These are phyloP conservation scores for Kodamaea fungicola DNA, from an alignment of 1,139 yeast species.

Conservation along the genomic window DNA sequence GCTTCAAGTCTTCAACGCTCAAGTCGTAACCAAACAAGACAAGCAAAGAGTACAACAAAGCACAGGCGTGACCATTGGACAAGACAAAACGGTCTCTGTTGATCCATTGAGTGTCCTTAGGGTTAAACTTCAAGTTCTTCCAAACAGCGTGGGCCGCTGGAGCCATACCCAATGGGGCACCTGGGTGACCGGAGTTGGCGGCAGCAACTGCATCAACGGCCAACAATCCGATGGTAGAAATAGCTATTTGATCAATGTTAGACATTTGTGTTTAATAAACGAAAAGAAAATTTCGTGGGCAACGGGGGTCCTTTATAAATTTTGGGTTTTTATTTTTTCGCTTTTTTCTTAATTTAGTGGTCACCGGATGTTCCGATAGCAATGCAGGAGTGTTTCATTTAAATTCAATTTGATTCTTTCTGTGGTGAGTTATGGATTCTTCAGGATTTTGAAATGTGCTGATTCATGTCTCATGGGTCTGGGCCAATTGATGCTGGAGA, in stretches of 20 bases:
- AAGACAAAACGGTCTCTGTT: slow-evolving; percentile 94
- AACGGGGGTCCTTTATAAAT: background rate
- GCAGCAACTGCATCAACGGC: slow-evolving; percentile 85
- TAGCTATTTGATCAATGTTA: slow-evolving; percentile 66
- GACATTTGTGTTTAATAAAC: slow-evolving; percentile 9
- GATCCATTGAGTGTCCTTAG: slow-evolving; percentile 87
- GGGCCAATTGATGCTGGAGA: no score
- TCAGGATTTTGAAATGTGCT: no score
- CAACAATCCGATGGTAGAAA: slow-evolving; percentile 86
- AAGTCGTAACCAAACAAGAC: slow-evolving; percentile 84
- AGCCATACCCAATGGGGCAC: slow-evolving; percentile 98
- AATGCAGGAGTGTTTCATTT: no score
- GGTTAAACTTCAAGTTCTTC: slow-evolving; percentile 82
- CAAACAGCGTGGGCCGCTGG: slow-evolving; percentile 69
- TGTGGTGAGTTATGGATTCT: no score
- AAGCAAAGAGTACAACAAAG: slow-evolving; percentile 80
- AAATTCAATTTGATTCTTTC: no score
- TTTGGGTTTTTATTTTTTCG: no score
- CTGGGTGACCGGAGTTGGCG: slow-evolving; percentile 99
- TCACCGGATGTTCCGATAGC: no score
- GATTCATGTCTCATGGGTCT: no score
- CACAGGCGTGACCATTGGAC: slow-evolving; percentile 97
- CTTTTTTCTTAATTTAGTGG: no score
- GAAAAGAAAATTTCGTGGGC: background rate
- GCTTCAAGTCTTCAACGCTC: slow-evolving; percentile 81